Conservation (phyloP, 352 stramenopile species). For the Pythium vanterpoolii region DNA sequence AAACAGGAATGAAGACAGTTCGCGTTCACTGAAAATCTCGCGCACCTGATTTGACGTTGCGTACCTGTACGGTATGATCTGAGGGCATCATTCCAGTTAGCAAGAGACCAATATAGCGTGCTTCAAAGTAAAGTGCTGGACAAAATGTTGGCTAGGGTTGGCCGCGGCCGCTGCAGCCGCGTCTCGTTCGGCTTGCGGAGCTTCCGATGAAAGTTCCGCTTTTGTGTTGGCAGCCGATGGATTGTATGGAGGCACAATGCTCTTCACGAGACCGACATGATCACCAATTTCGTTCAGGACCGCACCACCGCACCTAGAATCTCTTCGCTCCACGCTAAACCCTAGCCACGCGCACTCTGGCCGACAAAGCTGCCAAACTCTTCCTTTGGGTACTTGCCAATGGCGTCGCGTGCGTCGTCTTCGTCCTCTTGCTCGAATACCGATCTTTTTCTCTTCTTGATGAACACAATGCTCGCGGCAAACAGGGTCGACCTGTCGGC, state of each 20-base stretch:
- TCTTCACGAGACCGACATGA: constrained; percentile 73
- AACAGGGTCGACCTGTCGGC: too few relatives aligned
- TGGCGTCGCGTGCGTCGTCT: constrained; percentile 1
- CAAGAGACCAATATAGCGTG: too few relatives aligned
- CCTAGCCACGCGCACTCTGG: constrained; percentile 50
- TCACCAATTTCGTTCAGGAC: constrained; percentile 38
- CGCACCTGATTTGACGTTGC: too few relatives aligned
- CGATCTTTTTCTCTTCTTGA: too few relatives aligned
- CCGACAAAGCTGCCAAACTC: constrained; percentile 61
- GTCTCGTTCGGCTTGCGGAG: constrained; percentile 24
- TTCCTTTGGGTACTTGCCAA: constrained; percentile 44
- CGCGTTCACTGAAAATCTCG: too few relatives aligned
- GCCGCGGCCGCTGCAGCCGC: constrained; percentile 24
- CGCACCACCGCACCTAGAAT: constrained; percentile 71
- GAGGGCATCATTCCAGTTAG: too few relatives aligned
- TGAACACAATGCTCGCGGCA: too few relatives aligned
- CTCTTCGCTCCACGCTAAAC: constrained; percentile 71
- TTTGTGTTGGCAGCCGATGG: constrained; percentile 6
- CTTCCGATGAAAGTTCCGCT: constrained; percentile 21
- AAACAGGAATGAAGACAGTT: too few relatives aligned
- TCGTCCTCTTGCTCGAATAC: constrained; percentile 15
- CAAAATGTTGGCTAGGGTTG: too few relatives aligned
- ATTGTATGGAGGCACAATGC: constrained; percentile 54
- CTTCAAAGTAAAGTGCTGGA: too few relatives aligned
- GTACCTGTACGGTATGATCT: too few relatives aligned